Evolutionary conservation across 108 stramenopile genomes (phyloP), one percentile per base, ranked within the genome.

Genomic region (Cyclotella kingstonii): DNA sequence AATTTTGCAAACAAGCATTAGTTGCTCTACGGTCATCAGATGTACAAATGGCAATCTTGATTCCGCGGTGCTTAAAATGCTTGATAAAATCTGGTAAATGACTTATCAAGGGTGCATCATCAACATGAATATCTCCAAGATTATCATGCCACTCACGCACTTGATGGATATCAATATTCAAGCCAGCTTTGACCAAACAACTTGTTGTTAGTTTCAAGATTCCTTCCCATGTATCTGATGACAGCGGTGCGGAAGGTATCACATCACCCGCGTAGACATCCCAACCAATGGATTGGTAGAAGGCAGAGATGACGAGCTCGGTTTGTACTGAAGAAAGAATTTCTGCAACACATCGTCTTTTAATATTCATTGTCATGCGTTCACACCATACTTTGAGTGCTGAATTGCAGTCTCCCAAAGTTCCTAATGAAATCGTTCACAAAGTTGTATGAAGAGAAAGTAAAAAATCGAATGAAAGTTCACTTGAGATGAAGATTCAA

Each of bases 11-110:
- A n/a, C 56, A 63, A 25, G 47, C 45, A 43, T 77, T 60, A 21
- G 83, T 79, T 0, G 73, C 35, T 43, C 26, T 28, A 29, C 83
- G 77, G 45, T 79, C 75, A 54, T 84, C 83, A 11, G 80, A 81
- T 18, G 83, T 81, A 39, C 80, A 81, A 19, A 84, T 68, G 17
- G 80, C 58, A 5, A 81, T 65, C 3, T 57, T 41, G 2, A 66
- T 49, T 39, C 77, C 83, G 22, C 54, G 63, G 5, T 63, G 18
- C 30, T 63, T 50, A 22, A 63, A 79, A 35, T 43, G 17, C 44
- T 60, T 25, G 36, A 84, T 29, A n/a, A 84, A 54, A n/a, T 19
- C 23, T 35, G 45, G 44, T 38, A 84, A 35, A 38, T 79, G 44
- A 12, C 50, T 27, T 34, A 79, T 63, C 49, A 84, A 44, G 26